These are phyloP conservation scores for Penicillium sp. DNA, from an alignment of 2,329 filamentous ascomycete species.

Conservation along the genomic window DNA sequence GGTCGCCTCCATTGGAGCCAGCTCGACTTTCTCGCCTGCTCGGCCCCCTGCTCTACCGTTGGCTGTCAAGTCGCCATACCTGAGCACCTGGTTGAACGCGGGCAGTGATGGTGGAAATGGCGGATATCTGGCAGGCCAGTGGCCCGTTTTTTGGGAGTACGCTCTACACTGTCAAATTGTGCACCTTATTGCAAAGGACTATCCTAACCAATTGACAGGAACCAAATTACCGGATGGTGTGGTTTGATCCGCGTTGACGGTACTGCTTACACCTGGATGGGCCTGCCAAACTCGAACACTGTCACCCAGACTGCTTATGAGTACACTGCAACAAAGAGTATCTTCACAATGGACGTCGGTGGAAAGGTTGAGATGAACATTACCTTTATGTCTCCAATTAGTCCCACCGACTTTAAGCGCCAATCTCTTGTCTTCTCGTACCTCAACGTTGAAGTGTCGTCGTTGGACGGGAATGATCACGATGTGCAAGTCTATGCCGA, in stretches of 20 bases:
- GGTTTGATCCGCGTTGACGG: conserved; percentile 71
- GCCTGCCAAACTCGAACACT: conserved; percentile 51
- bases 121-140: conserved; percentile 67
- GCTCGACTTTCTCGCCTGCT: conserved; percentile 63
- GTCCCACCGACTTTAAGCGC: conserved; percentile 63
- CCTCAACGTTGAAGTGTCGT: conserved; percentile 63
- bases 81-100: conserved; percentile 68
- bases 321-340: conserved; percentile 72
- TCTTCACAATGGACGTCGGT: conserved; percentile 67
- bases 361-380: conserved; percentile 64
- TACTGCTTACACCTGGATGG: conserved; percentile 67
- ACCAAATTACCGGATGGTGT: conserved; percentile 63
- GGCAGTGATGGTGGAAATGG: conserved; percentile 64
- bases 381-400: conserved; percentile 71
- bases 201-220: conserved; percentile 41
- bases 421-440: conserved; percentile 74
- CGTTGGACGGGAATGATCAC: conserved; percentile 63
- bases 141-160: conserved; percentile 69
- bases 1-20: conserved; percentile 25
- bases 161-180: conserved; percentile 31
- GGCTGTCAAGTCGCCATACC: conserved; percentile 73
- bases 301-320: conserved; percentile 63
- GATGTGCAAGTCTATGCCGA: conserved; percentile 72
- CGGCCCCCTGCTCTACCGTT: conserved; percentile 70
- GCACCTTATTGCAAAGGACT: conserved; percentile 1